Base-by-base conservation (phyloP, 495 filamentous ascomycete genomes). In the Stereocaulon alpinum region DNA sequence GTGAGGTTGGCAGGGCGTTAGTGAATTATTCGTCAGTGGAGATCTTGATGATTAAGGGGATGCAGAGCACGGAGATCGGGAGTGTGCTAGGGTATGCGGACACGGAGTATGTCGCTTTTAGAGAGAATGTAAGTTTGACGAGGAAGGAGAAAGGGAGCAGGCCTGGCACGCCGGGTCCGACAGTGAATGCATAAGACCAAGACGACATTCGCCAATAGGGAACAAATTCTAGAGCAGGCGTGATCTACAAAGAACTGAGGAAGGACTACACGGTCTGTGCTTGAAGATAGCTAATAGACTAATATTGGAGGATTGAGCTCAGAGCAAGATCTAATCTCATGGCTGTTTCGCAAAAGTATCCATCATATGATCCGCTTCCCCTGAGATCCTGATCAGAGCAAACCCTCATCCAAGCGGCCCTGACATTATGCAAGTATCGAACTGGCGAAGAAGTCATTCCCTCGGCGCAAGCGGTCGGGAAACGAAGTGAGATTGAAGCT, bases 21-120 rank as follows among this genome's bases (percentile, higher is more conserved):
- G 90, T 95, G 27, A 96, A 97, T 66, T 98, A 97, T 63, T 85
- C 87, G n/a, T 82, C 87, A 15, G 71, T 77, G 2, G 91, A 98
- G 71, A 89, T 96, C 60, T 72, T 72, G 54, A 75, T 87, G 53
- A 94, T 97, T 62, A 91, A 88, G 72, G 93, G 93, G 0, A 77
- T 86, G 59, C 81, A 84, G 64, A 96, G 91, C 67, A 80, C 75
- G 1, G 85, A 93, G 67, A 95, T 98, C 59, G 77, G 83, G 45
- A 74, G 78, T 0, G 63, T 91, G 32, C 68, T 98, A 40, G 93
- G 93, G 4, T 98, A 95, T 76, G 85, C 91, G 32, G 91, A 96
- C 66, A 91, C 86, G 60, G 90, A 96, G 71, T 96, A 97, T 76
- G 87, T 98, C 45, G 92, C 92, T 9, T 74, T 90, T 64, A 78